These are phyloP conservation scores for Macrophomina pseudophaseolina DNA, from an alignment of 2,329 filamentous ascomycete species.

Conservation along the genomic window DNA sequence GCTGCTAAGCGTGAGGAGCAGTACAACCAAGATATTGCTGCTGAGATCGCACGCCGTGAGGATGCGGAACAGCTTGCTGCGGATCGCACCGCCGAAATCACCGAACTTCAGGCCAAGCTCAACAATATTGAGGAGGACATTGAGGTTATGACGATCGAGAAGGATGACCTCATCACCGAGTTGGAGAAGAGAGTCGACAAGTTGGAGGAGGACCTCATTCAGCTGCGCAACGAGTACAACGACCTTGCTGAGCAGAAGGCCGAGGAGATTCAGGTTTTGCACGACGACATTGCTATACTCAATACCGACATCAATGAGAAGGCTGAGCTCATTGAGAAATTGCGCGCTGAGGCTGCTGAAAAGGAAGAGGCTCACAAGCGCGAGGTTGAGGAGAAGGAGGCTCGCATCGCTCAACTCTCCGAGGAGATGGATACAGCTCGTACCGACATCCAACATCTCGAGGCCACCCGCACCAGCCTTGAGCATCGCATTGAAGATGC, in stretches of 20 bases:
- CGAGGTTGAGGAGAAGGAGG: constrained; percentile 36
- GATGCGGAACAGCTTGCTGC: constrained; percentile 43
- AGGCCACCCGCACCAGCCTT: constrained; percentile 36
- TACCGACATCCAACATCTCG: constrained; percentile 32
- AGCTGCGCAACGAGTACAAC: constrained; percentile 38
- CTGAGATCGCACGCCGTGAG: constrained; percentile 46
- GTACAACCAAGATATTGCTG: constrained; percentile 44
- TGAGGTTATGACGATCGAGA: constrained; percentile 38
- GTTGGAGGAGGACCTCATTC: constrained; percentile 42
- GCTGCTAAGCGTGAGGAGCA: constrained; percentile 47
- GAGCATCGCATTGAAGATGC: constrained; percentile 43
- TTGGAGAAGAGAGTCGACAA: constrained; percentile 42
- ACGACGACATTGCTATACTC: constrained; percentile 43
- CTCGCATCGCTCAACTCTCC: constrained; percentile 36
- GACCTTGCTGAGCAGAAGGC: constrained; percentile 37
- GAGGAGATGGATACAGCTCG: constrained; percentile 28
- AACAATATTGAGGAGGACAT: constrained; percentile 37
- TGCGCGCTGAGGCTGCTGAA: constrained; percentile 41
- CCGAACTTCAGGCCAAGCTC: constrained; percentile 42
- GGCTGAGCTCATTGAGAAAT: constrained; percentile 35
- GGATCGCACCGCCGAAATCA: constrained; percentile 41
- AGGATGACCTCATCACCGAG: constrained; percentile 39
- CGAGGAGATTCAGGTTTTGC: constrained; percentile 34
- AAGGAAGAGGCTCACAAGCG: constrained; percentile 36
- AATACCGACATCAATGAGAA: constrained; percentile 41